These are phyloP conservation scores for Cytospora schulzeri DNA, from an alignment of 2,329 filamentous ascomycete species.

Conservation along the genomic window DNA sequence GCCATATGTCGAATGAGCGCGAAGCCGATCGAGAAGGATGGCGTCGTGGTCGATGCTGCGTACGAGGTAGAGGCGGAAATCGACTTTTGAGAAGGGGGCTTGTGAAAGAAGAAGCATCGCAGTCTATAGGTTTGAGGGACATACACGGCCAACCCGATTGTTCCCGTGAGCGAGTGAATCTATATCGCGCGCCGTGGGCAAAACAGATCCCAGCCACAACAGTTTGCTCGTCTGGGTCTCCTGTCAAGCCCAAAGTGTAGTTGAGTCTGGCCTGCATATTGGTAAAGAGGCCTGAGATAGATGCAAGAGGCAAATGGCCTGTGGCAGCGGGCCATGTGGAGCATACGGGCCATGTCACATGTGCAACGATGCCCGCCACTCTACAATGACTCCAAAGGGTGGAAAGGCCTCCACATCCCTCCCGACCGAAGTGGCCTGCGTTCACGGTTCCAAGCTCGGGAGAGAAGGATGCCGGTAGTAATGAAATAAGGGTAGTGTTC, in stretches of 20 bases:
- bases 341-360: not conserved
- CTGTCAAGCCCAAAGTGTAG: not conserved
- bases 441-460: not conserved
- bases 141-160: not conserved
- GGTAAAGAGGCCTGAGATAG: not conserved
- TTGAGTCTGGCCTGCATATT: not conserved
- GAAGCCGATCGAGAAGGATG: conserved; percentile 58
- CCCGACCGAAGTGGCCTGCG: not conserved
- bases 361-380: not conserved
- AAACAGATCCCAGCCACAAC: not conserved
- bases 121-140: not conserved
- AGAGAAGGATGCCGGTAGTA: not conserved
- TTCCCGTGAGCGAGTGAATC: not conserved
- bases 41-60: conserved; percentile 51
- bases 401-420: not conserved
- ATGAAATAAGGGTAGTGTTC: not conserved
- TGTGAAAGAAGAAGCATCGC: not conserved
- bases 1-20: conserved; percentile 89
- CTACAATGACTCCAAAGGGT: not conserved
- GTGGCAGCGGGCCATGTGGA: not conserved
- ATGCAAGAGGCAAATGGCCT: not conserved
- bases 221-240: not conserved
- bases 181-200: not conserved
- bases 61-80: conserved; percentile 59
- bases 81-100: conserved; percentile 35